Evolutionary conservation across 1,139 yeast genomes (phyloP).

Genomic region (Pichia terricola): DNA sequence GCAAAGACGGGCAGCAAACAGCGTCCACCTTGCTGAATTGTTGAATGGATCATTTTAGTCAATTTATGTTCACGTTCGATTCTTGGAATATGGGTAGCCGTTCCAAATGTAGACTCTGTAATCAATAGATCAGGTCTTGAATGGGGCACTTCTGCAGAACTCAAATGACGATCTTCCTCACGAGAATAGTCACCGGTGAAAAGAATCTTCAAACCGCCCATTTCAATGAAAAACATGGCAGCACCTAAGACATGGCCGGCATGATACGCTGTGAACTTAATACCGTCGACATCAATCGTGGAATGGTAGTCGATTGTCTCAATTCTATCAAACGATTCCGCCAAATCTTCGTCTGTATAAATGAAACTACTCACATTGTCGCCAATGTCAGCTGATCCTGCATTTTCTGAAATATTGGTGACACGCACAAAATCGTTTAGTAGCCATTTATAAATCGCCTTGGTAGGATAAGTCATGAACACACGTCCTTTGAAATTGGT

Average conservation of each 20-base stretch:
- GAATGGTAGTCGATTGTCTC: constrained; percentile 95
- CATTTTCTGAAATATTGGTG: constrained; percentile 55
- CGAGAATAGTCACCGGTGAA: constrained; percentile 97
- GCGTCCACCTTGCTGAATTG: constrained; percentile 82
- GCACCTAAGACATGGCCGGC: constrained; percentile 99
- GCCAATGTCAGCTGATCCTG: constrained; percentile 23
- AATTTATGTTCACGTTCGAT: constrained; percentile 73
- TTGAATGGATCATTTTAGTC: constrained; percentile 74
- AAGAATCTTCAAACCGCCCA: constrained; percentile 80
- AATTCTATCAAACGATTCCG: constrained; percentile 77
- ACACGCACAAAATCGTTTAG: constrained; percentile 90
- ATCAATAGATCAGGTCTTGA: constrained; percentile 80
- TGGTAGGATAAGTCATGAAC: constrained; percentile 98
- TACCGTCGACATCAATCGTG: constrained; percentile 87
- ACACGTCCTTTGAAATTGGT: constrained; percentile 91
- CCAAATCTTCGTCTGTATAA: constrained; percentile 85
- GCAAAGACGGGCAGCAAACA: constrained; percentile 93
- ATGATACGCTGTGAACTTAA: constrained; percentile 93
- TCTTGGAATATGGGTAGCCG: constrained; percentile 93
- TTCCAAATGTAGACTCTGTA: constrained; percentile 94
- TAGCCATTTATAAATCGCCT: constrained; percentile 94
- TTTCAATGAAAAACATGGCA: constrained; percentile 92
- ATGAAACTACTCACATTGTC: constrained; percentile 38
- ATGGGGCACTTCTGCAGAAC: constrained; percentile 92
- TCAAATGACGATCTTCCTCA: constrained; percentile 90